Conservation (phyloP, 495 filamentous ascomycete genomes). For the Aspergillus steynii region DNA sequence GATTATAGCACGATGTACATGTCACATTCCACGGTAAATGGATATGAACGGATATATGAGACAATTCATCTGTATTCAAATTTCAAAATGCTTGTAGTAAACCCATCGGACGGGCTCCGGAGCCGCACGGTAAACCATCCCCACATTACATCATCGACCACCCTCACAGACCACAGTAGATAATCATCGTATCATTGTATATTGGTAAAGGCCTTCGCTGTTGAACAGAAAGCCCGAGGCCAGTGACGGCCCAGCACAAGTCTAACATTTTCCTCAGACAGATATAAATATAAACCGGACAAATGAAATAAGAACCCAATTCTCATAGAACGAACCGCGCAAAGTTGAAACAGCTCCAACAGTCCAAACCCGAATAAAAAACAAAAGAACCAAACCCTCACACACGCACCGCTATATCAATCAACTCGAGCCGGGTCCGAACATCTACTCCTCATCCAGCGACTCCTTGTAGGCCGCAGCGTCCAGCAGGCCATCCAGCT, state of each 20-base stretch:
- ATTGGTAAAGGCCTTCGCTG: slow-evolving; percentile 10
- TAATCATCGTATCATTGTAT: slow-evolving; percentile 5
- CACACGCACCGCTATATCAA: neutral
- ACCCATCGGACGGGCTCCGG: neutral
- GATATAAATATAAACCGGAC: slow-evolving; percentile 11
- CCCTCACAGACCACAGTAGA: neutral
- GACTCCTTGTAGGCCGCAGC: slow-evolving; percentile 70
- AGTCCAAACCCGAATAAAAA: slow-evolving; percentile 2
- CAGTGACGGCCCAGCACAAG: slow-evolving; percentile 5
- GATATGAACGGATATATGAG: neutral
- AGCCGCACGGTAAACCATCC: neutral
- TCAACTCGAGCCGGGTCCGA: neutral
- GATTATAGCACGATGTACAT: neutral
- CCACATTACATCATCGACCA: neutral
- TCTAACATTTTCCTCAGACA: slow-evolving; percentile 13
- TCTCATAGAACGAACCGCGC: slow-evolving; percentile 25
- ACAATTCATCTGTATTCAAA: neutral
- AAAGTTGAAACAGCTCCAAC: slow-evolving; percentile 3
- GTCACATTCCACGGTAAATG: neutral
- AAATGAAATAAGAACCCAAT: slow-evolving; percentile 16
- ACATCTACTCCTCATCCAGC: slow-evolving; percentile 50
- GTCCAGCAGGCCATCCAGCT: slow-evolving; percentile 75
- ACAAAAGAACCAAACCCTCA: neutral
- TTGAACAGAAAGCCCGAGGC: slow-evolving; percentile 22
- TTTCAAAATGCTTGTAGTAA: neutral